Evolutionary conservation across 495 filamentous ascomycete genomes (phyloP).

Genomic region (Terfezia boudieri): DNA sequence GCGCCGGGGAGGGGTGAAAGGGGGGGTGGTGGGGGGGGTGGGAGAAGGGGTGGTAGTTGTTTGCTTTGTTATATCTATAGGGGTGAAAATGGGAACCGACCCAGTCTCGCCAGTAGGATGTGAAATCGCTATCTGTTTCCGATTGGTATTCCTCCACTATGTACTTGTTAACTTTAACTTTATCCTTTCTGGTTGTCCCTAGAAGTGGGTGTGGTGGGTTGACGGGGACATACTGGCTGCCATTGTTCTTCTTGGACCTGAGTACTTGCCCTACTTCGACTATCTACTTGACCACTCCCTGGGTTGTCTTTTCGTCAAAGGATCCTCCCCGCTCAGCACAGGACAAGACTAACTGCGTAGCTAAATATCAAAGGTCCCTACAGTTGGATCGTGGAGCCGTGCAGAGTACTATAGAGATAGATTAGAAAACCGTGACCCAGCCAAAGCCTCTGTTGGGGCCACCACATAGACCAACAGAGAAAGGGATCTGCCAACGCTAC

Average conservation of each 20-base stretch:
- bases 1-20: constrained; percentile 91
- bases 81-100: constrained; percentile 18
- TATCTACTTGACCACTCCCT: too few relatives aligned
- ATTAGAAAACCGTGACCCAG: background rate
- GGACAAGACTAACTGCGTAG: too few relatives aligned
- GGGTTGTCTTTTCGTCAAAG: too few relatives aligned
- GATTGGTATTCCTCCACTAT: constrained; percentile 84
- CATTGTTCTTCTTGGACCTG: background rate
- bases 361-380: too few relatives aligned
- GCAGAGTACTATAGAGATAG: background rate
- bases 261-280: too few relatives aligned
- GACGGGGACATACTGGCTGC: background rate
- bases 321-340: too few relatives aligned
- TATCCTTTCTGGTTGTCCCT: background rate
- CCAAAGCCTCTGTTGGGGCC: background rate
- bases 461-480: background rate
- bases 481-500: background rate
- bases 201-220: background rate
- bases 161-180: background rate
- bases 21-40: constrained; percentile 91
- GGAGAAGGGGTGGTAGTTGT: constrained; percentile 5
- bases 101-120: constrained; percentile 98
- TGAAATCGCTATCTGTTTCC: constrained; percentile 96
- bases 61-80: constrained; percentile 1
- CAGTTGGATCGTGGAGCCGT: background rate